Evolutionary conservation across 768 basidiomycete species (phyloP).

Genomic region (Pisolithus albus): DNA sequence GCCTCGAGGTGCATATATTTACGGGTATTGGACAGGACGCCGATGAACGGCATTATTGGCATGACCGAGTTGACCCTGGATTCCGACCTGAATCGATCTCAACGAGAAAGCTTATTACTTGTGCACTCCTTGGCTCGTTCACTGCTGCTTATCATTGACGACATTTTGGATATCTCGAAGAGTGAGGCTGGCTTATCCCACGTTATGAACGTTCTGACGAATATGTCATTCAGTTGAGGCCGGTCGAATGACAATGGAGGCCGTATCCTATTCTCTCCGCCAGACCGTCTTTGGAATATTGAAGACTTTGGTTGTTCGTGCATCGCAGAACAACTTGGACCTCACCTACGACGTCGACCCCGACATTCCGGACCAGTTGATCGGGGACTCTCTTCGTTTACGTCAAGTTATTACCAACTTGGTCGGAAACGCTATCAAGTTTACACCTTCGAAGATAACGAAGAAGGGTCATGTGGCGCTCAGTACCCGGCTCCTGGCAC

Average conservation of each 20-base stretch:
- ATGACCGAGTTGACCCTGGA: conserved; percentile 98
- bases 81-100: conserved; percentile 88
- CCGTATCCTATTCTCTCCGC: conserved; percentile 96
- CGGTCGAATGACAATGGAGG: conserved; percentile 99
- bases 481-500: conserved; percentile 69
- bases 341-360: conserved; percentile 95
- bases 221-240: conserved; percentile 69
- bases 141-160: conserved; percentile 93
- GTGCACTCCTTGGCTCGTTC: conserved; percentile 94
- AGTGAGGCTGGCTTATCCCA: conserved; percentile 51
- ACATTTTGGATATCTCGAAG: conserved; percentile 99
- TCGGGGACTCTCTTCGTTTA: conserved; percentile 91
- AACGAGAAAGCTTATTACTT: conserved; percentile 90
- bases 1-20: conserved; percentile 4
- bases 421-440: conserved; percentile 96
- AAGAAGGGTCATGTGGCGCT: conserved; percentile 87
- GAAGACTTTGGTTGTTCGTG: conserved; percentile 96
- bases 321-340: conserved; percentile 93
- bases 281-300: conserved; percentile 95
- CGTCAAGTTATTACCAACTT: conserved; percentile 95
- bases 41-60: conserved; percentile 99
- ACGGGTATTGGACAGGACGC: conserved; percentile 57
- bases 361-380: conserved; percentile 92
- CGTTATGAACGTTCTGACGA: conserved; percentile 4
- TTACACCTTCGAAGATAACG: conserved; percentile 75